A percentile compares a stretch with the other conserved stretches of the same genome.
phyloP scores from a whole-genome alignment of 2,329 filamentous ascomycete species.

The Diaporthe destruens region DNA sequence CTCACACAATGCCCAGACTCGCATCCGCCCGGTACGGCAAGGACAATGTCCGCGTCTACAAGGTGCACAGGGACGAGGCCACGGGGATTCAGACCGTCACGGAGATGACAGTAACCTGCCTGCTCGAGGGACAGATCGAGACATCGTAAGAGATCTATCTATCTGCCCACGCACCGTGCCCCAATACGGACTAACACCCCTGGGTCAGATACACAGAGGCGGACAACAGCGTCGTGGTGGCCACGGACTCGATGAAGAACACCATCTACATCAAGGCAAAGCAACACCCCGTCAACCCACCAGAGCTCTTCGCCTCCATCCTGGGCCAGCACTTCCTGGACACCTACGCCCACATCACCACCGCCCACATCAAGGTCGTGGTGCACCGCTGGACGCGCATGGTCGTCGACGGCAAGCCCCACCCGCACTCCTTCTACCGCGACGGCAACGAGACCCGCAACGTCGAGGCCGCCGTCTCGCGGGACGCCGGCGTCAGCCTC shows the following conservation, averaged over 20 bases:
- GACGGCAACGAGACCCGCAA: constrained; percentile 90
- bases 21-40: constrained; percentile 84
- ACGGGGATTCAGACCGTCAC: constrained; percentile 86
- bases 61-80: constrained; percentile 84
- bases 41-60: constrained; percentile 98
- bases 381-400: constrained; percentile 95
- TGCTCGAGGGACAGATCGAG: constrained; percentile 94
- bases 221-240: constrained; percentile 95
- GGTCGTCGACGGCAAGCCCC: constrained; percentile 85
- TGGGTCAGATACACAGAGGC: constrained; percentile 83
- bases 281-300: constrained; percentile 90
- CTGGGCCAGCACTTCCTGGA: constrained; percentile 90
- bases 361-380: constrained; percentile 83
- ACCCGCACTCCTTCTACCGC: constrained; percentile 94
- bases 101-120: constrained; percentile 94
- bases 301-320: constrained; percentile 89
- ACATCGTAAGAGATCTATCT: constrained; percentile 69
- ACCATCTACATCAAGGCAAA: constrained; percentile 96
- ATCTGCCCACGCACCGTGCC: not conserved
- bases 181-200: not conserved
- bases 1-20: constrained; percentile 64
- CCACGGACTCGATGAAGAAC: constrained; percentile 98
- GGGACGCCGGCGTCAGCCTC: constrained; percentile 79
- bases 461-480: constrained; percentile 78
- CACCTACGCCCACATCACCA: constrained; percentile 88